Percentiles rank a stretch among this genome's conserved stretches.
phyloP scores from a whole-genome alignment of 768 basidiomycete genomes.

The Pleurotus eryngii region DNA sequence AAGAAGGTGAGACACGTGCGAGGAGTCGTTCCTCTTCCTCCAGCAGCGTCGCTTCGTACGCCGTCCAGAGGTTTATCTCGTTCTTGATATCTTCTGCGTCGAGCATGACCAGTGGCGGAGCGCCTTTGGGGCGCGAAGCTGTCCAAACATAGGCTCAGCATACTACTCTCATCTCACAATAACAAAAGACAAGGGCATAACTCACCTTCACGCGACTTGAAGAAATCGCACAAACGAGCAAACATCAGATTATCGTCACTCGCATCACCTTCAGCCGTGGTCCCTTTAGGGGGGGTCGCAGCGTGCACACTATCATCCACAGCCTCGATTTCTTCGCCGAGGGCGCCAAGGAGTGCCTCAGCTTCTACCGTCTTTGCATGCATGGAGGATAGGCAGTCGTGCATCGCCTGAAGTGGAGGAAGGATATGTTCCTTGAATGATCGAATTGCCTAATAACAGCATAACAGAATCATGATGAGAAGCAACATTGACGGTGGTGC shows the following conservation, averaged over 20 bases:
- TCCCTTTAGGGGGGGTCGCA: background rate
- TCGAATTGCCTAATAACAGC: conserved; percentile 14
- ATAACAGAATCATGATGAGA: too few species aligned
- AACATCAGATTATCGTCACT: conserved; percentile 14
- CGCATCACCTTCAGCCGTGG: background rate
- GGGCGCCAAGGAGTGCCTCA: conserved; percentile 28
- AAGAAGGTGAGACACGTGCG: conserved; percentile 10
- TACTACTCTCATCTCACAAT: background rate
- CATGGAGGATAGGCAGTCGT: conserved; percentile 15
- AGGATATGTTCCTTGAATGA: conserved; percentile 18
- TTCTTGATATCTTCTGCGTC: conserved; percentile 18
- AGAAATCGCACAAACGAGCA: conserved; percentile 11
- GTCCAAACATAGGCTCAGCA: background rate
- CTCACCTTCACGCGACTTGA: conserved; percentile 17
- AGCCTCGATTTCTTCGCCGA: conserved; percentile 31
- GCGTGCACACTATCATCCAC: conserved; percentile 14
- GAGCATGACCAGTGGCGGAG: conserved; percentile 21
- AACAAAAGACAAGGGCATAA: too few species aligned
- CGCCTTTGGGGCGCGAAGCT: conserved; percentile 16
- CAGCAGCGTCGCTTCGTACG: conserved; percentile 6
- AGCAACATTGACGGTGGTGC: too few species aligned
- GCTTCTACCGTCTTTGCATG: conserved; percentile 20
- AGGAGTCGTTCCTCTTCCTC: conserved; percentile 16
- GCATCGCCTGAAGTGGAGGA: conserved; percentile 19
- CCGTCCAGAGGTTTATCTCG: conserved; percentile 11